Conservation (phyloP, 306 rosid species). For the Heteromeles arbutifolia region DNA sequence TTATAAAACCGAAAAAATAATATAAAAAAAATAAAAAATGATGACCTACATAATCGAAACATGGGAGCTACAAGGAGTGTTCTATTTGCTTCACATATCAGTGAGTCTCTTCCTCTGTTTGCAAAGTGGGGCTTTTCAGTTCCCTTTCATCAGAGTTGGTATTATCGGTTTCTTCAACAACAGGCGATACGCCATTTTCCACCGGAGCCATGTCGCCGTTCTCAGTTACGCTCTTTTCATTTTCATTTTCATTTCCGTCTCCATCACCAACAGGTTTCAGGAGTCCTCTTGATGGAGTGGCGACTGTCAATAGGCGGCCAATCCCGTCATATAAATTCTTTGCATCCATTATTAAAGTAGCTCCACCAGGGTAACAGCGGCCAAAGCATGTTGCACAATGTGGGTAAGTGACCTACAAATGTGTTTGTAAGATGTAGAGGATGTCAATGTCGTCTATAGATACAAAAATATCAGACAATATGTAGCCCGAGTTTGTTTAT, state of each 20-base stretch:
- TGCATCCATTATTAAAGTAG: conserved; percentile 59
- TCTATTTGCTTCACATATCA: conserved; percentile 26
- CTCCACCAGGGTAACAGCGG: conserved; percentile 88
- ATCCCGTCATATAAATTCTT: conserved; percentile 65
- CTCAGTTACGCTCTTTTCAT: conserved; percentile 35
- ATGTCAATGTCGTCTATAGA: neutral
- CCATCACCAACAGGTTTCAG: conserved; percentile 48
- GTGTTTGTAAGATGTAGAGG: conserved; percentile 8
- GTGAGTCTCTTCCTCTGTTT: conserved; percentile 27
- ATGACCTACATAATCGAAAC: conserved; percentile 19
- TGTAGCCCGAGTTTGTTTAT: neutral
- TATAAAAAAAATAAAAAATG: neutral
- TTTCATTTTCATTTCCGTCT: conserved; percentile 26
- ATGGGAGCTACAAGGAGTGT: neutral
- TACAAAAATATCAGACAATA: neutral
- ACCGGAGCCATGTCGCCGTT: conserved; percentile 48
- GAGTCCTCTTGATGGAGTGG: conserved; percentile 67
- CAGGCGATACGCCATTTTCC: conserved; percentile 56
- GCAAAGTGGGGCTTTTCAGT: conserved; percentile 26
- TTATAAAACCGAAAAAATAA: neutral
- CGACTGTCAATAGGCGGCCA: conserved; percentile 52
- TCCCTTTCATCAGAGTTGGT: conserved; percentile 24
- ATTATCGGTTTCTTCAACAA: conserved; percentile 32
- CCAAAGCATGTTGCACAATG: conserved; percentile 91
- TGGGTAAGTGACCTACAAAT: conserved; percentile 69